Evolutionary conservation across 192 early-diverging fungal species (phyloP).

Genomic region (Glomus cerebriforme): DNA sequence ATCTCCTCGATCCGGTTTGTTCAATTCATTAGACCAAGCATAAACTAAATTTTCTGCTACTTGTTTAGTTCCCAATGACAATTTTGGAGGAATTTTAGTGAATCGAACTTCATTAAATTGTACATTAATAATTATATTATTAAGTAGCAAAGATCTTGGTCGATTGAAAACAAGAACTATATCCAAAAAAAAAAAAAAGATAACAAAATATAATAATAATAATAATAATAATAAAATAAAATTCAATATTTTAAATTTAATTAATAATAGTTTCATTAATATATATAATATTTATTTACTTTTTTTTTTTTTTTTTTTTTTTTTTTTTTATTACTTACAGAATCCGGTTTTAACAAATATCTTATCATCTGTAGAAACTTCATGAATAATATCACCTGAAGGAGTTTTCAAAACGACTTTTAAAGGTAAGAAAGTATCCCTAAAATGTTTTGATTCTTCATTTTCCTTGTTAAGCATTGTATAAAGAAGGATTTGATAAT

Average conservation of each 20-base stretch:
- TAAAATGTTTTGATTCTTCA: background rate
- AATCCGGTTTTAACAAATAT: background rate
- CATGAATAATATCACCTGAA: background rate
- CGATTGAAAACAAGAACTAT: background rate
- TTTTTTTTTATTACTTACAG: background rate
- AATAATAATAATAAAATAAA: no score
- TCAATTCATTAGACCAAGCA: slow-evolving; percentile 18
- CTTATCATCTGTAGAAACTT: background rate
- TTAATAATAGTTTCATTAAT: no score
- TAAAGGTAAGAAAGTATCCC: background rate
- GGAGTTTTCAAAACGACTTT: background rate
- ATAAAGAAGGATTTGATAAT: background rate
- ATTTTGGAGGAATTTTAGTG: background rate
- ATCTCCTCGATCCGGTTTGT: slow-evolving; percentile 7
- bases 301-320: no score
- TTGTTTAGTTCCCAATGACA: background rate
- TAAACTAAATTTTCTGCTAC: slow-evolving; percentile 1
- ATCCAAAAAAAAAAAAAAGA: no score
- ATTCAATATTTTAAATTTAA: no score
- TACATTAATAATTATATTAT: background rate
- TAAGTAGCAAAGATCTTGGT: background rate
- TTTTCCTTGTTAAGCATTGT: background rate
- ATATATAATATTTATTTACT: no score
- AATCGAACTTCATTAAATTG: background rate
- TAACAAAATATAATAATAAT: background rate